A percentile compares a stretch with the other conserved stretches of the same genome.
phyloP scores from a whole-genome alignment of 179 eudicot species.

The Camellia oleifera region DNA sequence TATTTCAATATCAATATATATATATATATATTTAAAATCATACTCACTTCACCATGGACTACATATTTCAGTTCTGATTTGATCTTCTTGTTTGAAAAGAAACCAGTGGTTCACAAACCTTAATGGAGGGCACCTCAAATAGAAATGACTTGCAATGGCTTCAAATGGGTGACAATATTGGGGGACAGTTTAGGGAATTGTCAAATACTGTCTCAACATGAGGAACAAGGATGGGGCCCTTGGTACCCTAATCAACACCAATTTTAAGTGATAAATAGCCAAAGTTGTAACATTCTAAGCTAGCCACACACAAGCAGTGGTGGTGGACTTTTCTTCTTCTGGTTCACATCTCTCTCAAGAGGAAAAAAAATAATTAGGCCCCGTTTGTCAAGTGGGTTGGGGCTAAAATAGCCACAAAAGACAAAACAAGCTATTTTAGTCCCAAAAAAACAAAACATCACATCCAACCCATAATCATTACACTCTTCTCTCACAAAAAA shows the following conservation, averaged over 20 bases:
- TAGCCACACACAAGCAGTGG: too few species aligned
- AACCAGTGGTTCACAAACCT: neutral
- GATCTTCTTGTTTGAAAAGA: neutral
- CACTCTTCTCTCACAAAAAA: too few species aligned
- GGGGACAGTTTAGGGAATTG: neutral
- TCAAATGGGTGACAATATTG: neutral
- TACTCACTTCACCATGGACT: neutral
- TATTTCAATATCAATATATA: too few species aligned
- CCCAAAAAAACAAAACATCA: too few species aligned
- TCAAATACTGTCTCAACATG: neutral
- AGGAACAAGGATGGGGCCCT: constrained; percentile 1
- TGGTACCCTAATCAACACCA: neutral
- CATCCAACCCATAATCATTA: too few species aligned
- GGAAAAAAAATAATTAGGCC: too few species aligned
- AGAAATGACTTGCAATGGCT: neutral
- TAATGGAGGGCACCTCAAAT: neutral
- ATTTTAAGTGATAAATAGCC: too few species aligned
- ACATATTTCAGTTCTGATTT: neutral
- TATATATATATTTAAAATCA: too few species aligned
- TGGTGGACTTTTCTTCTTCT: neutral
- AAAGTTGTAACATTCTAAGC: too few species aligned
- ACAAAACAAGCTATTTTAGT: too few species aligned
- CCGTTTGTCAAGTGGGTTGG: too few species aligned
- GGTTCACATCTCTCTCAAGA: neutral
- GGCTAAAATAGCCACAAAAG: too few species aligned